Conservation (phyloP, 1,139 yeast genomes). For the Blastobotrys capitulatus region DNA sequence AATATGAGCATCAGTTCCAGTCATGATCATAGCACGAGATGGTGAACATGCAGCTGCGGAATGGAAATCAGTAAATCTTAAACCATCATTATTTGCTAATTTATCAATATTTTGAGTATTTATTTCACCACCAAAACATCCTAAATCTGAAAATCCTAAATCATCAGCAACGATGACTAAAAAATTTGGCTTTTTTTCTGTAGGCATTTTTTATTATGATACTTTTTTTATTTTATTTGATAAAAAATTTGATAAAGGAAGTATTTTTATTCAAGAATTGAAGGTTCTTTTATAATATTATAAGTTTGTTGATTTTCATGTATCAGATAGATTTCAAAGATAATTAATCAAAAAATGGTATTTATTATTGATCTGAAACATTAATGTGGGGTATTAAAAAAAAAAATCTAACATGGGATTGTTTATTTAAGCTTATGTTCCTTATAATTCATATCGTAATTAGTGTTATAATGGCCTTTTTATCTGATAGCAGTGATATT, state of each 20-base stretch:
- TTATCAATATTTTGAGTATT: constrained; percentile 48
- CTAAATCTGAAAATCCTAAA: constrained; percentile 54
- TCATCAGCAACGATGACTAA: constrained; percentile 58
- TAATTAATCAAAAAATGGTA: neutral
- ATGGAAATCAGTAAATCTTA: constrained; percentile 52
- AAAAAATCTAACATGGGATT: too few species aligned
- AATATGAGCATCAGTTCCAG: constrained; percentile 58
- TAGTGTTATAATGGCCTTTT: too few species aligned
- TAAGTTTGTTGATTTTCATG: too few species aligned
- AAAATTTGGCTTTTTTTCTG: constrained; percentile 36
- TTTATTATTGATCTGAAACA: neutral
- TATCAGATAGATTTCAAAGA: too few species aligned
- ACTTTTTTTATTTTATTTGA: neutral
- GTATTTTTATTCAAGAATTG: neutral
- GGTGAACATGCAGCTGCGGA: constrained; percentile 65
- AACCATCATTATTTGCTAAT: constrained; percentile 35
- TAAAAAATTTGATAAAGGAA: neutral
- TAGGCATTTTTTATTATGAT: neutral
- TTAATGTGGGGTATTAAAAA: neutral
- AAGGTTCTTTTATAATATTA: neutral
- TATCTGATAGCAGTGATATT: too few species aligned
- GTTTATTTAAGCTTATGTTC: too few species aligned
- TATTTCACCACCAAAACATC: constrained; percentile 56
- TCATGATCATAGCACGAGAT: constrained; percentile 54
- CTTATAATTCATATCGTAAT: too few species aligned